Evolutionary conservation across 768 basidiomycete genomes (phyloP), one percentile per base, ranked within the genome.

Genomic region (Leucosporidium yakuticum): DNA sequence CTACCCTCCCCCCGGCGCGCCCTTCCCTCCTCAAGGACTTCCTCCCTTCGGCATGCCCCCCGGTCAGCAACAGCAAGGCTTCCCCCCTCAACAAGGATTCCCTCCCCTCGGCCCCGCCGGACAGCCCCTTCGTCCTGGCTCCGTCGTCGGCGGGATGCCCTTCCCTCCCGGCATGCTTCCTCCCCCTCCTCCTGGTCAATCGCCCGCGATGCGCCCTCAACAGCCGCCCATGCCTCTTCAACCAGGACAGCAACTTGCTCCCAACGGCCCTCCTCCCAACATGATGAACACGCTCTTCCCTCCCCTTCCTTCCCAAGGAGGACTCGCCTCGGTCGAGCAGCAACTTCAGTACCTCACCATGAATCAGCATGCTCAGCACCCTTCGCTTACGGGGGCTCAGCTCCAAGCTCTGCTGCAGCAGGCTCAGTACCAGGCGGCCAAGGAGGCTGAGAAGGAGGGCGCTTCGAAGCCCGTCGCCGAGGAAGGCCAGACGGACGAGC

Each of bases 211-310:
- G 27, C 25, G 21, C 27, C 44, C 20, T 12, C 8, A 29, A 25
- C 20, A 34, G 1, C 58, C 25, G 19, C 65, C 36, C 34, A 23
- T 36, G 48, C 31, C 55, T 2, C 7, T 23, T n/a, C n/a, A n/a
- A 36, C 17, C 49, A 48, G 15, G 4, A 4, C 32, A 4, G n/a
- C 61, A 48, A 15, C 49, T 17, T 19, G 49, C 47, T 0, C 31
- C 54, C 23, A 34, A 50, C 25, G 21, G n/a, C 55, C 55, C 55
- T 7, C 47, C 51, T 25, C 36, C 27, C 25, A 62, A 71, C 60
- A 44, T 64, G 8, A 57, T 71, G 56, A 60, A 63, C 39, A 71
- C 71, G 17, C 56, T 72, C n/a, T 72, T 72, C 68, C 71, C 71
- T n/a, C 68, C 71, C 20, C 65, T 67, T 8, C 67, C 68, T 14